Conservation (phyloP, 2,329 filamentous ascomycete genomes). For the Colletotrichum falcatum region DNA sequence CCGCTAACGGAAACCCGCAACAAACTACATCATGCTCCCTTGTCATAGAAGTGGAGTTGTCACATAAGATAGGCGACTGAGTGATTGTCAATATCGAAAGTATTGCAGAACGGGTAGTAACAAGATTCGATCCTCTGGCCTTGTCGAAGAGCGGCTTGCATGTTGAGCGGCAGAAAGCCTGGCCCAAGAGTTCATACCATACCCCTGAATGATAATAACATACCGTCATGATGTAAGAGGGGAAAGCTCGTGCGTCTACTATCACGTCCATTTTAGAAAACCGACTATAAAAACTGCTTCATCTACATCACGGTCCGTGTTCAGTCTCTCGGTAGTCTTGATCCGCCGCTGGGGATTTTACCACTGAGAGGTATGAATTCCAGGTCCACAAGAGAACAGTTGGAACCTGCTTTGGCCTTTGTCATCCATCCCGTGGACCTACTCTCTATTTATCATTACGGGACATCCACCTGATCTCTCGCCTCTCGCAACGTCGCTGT, state of each 20-base stretch:
- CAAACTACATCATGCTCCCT: neutral
- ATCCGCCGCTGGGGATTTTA: neutral
- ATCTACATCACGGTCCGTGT: neutral
- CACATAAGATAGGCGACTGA: neutral
- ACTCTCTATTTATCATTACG: constrained; percentile 37
- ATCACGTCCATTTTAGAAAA: neutral
- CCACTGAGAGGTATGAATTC: too few species aligned
- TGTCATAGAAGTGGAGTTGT: neutral
- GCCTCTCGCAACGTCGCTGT: constrained; percentile 4
- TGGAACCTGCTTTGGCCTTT: neutral
- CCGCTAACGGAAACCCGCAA: neutral
- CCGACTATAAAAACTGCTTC: neutral
- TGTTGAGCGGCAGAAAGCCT: neutral
- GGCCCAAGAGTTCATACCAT: neutral
- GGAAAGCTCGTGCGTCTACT: neutral
- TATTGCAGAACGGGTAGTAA: neutral
- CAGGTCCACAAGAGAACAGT: neutral
- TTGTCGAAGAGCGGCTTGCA: neutral
- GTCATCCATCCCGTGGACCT: neutral
- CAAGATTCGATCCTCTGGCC: neutral
- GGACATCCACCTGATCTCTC: constrained; percentile 21
- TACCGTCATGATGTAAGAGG: neutral
- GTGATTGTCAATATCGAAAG: neutral
- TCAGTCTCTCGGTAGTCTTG: neutral
- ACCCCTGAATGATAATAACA: neutral